Percentiles rank a stretch among this genome's conserved stretches.
Evolutionary conservation across 139 green algal genomes (phyloP).

Genomic region (Penium margaritaceum): DNA sequence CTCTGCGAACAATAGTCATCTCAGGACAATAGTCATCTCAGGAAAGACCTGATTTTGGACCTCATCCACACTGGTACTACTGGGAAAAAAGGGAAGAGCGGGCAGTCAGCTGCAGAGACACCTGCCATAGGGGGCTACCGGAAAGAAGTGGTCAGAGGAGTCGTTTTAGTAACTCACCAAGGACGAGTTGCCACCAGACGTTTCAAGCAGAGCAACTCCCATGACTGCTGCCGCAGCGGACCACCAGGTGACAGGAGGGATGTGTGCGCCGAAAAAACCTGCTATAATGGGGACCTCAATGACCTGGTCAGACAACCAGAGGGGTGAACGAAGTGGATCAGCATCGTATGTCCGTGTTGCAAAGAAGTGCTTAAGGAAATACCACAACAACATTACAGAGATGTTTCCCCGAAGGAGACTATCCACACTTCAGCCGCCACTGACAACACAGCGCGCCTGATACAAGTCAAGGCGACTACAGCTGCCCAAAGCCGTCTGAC

Average conservation of each 20-base stretch:
- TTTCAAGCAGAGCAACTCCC: constrained; percentile 65
- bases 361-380: too few species aligned
- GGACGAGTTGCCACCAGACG: constrained; percentile 28
- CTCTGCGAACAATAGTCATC: too few species aligned
- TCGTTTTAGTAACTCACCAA: constrained; percentile 2
- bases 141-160: not conserved
- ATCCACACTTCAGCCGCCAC: not conserved
- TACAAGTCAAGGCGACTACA: not conserved
- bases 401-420: not conserved
- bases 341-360: too few species aligned
- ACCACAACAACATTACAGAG: too few species aligned
- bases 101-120: not conserved
- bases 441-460: not conserved
- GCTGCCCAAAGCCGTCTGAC: too few species aligned
- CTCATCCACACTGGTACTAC: too few species aligned
- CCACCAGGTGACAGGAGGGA: constrained; percentile 59
- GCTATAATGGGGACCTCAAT: constrained; percentile 70
- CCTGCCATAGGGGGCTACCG: too few species aligned
- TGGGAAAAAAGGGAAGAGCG: not conserved
- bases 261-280: constrained; percentile 53
- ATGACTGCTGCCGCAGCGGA: constrained; percentile 55
- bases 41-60: too few species aligned
- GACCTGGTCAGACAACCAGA: constrained; percentile 3
- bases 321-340: not conserved
- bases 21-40: too few species aligned